Conservation (phyloP, 2,329 filamentous ascomycete species). For the Colletotrichum filicis region DNA sequence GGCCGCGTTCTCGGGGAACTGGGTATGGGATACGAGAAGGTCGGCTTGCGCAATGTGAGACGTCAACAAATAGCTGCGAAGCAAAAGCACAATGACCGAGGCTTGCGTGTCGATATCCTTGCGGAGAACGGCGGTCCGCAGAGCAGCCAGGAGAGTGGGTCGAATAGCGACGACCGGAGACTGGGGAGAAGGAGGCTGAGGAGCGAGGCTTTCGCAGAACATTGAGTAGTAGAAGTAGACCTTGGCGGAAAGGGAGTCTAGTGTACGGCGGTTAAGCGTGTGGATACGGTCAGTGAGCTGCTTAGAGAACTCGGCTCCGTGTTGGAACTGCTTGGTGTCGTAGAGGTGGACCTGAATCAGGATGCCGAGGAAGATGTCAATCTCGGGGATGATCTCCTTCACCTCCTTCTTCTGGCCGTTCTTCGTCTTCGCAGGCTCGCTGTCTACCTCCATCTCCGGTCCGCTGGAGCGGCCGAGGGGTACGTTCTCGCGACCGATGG, state of each 20-base stretch:
- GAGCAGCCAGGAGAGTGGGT: conserved; percentile 84
- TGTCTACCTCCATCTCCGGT: conserved; percentile 80
- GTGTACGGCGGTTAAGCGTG: conserved; percentile 88
- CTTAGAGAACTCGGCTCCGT: conserved; percentile 85
- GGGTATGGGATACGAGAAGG: conserved; percentile 92
- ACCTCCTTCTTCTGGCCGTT: conserved; percentile 71
- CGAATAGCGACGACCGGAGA: conserved; percentile 89
- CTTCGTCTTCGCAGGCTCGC: conserved; percentile 65
- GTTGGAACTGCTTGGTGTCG: conserved; percentile 83
- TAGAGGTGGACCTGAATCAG: conserved; percentile 88
- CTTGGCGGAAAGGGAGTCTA: conserved; percentile 93
- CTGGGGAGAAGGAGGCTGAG: conserved; percentile 87
- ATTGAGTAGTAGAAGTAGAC: conserved; percentile 98
- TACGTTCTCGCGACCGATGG: conserved; percentile 74
- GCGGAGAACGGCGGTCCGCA: conserved; percentile 93
- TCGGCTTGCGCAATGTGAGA: conserved; percentile 98
- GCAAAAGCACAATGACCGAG: conserved; percentile 91
- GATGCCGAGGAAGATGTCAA: conserved; percentile 90
- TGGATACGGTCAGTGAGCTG: conserved; percentile 87
- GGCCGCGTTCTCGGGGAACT: conserved; percentile 92
- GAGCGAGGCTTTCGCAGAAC: conserved; percentile 91
- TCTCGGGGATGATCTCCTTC: conserved; percentile 86
- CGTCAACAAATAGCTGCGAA: conserved; percentile 95
- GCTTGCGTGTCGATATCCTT: conserved; percentile 99
- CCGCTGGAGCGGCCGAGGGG: conserved; percentile 67